phyloP scores from a whole-genome alignment of 805 yeast genomes.

The Myxozyma neglecta region DNA sequence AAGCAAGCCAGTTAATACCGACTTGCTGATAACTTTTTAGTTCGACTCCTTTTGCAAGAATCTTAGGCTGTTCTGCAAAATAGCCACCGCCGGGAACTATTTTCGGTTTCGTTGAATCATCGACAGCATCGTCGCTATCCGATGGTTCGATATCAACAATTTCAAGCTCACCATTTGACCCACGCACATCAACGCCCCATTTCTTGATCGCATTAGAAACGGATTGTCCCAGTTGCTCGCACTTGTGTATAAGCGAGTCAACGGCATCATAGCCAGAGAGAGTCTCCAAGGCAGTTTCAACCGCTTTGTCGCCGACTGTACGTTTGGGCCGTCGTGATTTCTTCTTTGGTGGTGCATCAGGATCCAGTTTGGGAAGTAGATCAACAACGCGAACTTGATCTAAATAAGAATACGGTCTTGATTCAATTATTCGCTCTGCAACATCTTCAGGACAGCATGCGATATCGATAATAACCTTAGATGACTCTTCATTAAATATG shows the following conservation, averaged over 20 bases:
- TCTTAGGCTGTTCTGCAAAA: conserved; percentile 68
- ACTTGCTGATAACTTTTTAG: conserved; percentile 91
- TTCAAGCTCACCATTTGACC: conserved; percentile 63
- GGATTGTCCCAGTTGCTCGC: conserved; percentile 71
- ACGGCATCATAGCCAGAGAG: conserved; percentile 91
- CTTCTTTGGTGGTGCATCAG: conserved; percentile 33
- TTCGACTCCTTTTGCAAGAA: conserved; percentile 61
- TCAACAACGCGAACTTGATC: conserved; percentile 59
- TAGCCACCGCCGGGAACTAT: conserved; percentile 36
- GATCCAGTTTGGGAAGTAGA: conserved; percentile 45
- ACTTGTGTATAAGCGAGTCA: conserved; percentile 81
- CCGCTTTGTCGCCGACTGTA: conserved; percentile 52
- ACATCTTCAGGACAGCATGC: conserved; percentile 65
- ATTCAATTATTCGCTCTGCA: conserved; percentile 62
- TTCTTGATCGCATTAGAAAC: conserved; percentile 70
- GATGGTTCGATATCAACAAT: conserved; percentile 38
- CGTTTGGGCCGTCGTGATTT: conserved; percentile 41
- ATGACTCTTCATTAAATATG: conserved; percentile 76
- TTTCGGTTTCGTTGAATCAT: conserved; percentile 1
- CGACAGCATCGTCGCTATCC: conserved; percentile 18
- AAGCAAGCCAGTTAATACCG: conserved; percentile 91
- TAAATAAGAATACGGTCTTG: conserved; percentile 68
- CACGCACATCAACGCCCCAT: conserved; percentile 86
- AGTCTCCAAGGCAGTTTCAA: conserved; percentile 60
- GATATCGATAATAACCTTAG: conserved; percentile 75